These are phyloP conservation scores for Schizosaccharomyces pombe DNA, from an alignment of 805 yeast genomes.

Conservation along the genomic window DNA sequence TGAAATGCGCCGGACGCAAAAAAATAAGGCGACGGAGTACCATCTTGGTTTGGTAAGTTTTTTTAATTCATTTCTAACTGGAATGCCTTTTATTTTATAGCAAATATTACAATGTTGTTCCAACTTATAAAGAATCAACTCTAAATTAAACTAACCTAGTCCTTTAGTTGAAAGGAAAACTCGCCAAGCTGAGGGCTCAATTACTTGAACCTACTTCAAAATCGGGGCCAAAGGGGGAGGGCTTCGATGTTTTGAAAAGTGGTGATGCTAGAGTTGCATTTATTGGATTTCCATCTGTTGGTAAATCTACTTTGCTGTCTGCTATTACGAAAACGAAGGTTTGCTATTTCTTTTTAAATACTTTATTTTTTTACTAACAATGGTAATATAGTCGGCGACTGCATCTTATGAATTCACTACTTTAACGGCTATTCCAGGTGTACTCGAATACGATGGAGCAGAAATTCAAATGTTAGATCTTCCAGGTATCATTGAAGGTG, in stretches of 20 bases:
- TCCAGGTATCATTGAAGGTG: conserved; percentile 94
- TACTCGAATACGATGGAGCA: conserved; percentile 83
- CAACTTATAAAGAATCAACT: no score
- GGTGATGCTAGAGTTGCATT: conserved; percentile 92
- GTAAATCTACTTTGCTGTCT: conserved; percentile 73
- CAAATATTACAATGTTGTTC: conserved; percentile 21
- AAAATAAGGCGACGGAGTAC: conserved; percentile 93
- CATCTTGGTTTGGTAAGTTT: conserved; percentile 33
- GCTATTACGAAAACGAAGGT: conserved; percentile 70
- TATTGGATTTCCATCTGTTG: conserved; percentile 95
- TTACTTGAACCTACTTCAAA: conserved; percentile 75
- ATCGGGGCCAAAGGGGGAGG: conserved; percentile 39
- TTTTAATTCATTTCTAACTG: not conserved
- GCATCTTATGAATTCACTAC: conserved; percentile 76
- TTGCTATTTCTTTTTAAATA: not conserved
- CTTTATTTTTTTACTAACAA: not conserved
- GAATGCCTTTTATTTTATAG: not conserved
- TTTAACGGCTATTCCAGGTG: conserved; percentile 89
- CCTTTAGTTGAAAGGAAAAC: conserved; percentile 57
- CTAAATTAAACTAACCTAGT: no score
- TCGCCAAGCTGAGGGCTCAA: conserved; percentile 70
- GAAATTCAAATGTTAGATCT: conserved; percentile 92
- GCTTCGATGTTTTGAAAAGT: conserved; percentile 82
- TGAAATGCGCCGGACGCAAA: conserved; percentile 85
- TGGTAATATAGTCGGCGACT: not conserved